Percentiles rank a stretch among this genome's conserved stretches.
Evolutionary conservation across 345 rosid genomes (phyloP).

Genomic region (Angophora floribunda): DNA sequence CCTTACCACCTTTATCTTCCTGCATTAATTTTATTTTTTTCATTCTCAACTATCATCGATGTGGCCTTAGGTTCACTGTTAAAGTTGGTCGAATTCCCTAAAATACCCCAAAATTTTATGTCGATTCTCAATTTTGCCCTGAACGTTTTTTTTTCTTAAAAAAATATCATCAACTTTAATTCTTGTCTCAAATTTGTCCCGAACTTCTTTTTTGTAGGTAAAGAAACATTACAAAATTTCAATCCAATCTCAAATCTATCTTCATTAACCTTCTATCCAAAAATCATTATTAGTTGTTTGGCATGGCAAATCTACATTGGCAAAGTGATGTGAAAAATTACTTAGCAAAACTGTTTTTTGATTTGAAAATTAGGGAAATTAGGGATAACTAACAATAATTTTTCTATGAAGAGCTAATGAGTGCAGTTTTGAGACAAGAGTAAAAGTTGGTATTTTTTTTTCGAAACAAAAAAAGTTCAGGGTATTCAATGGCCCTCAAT

Average conservation of each 20-base stretch:
- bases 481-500: neutral
- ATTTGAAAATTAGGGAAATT: neutral
- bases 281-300: neutral
- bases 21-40: neutral
- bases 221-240: neutral
- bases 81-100: neutral
- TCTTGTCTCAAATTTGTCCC: neutral
- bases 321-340: neutral
- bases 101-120: too few relatives aligned
- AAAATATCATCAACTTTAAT: neutral
- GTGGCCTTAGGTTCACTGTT: neutral
- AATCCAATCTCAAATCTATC: neutral
- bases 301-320: neutral
- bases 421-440: neutral
- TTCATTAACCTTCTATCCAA: neutral
- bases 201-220: neutral
- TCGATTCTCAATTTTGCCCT: neutral
- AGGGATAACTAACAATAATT: fast-evolving
- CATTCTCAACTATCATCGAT: neutral
- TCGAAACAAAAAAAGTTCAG: neutral
- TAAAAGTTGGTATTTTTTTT: neutral
- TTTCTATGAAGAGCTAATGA: neutral
- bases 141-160: neutral
- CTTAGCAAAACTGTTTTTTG: neutral
- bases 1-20: neutral